Base-by-base conservation (phyloP, 2,329 filamentous ascomycete species). In the Epichloe gansuensis region DNA sequence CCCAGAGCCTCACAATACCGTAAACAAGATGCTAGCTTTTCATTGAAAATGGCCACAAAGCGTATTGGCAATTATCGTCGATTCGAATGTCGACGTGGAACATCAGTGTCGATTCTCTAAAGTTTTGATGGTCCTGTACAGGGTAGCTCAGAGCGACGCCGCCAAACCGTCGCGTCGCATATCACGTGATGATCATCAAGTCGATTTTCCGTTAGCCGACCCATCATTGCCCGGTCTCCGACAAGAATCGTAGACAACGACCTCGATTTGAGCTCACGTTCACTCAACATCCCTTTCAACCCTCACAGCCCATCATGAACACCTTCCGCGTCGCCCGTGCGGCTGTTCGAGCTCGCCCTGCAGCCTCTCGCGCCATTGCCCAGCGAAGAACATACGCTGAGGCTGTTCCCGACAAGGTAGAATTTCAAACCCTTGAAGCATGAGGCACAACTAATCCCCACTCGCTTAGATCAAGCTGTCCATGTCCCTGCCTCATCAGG, bases 401-500 rank as follows among this genome's bases (percentile, higher is more conserved):
- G 69, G 86, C 86, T 62, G 83, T 89, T 64, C 75, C 84, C 66
- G 87, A 91, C 80, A 91, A 91, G 83, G 81, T 74, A 71, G 68
- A 76, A 53, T 48, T 55, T 51, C 56, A 53, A 51, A 56, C 56
- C 55, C 49, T 50, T 46, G 51, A 55, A 17, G 11, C 17, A 7
- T 25, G 51, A 52, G 39, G 31, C 42, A 47, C 56, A 61, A 58
- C 59, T 65, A 53, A 63, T 60, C 55, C 47, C 49, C 46, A 58
- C 55, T 55, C 9, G 12, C 17, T 25, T 63, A 84, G 81, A 95
- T 98, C 81, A 94, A 95, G 84, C 84, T 98, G 77, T 95, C 89
- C 79, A 80, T 98, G 77, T 83, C 87, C 71, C 87, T 98, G 64
- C 93, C 93, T 76, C 91, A 97, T 77, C 87, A 96, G 89, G 93